Evolutionary conservation across 371 early-diverging fungal species (phyloP).

Genomic region (Lichtheimia ramosa): DNA sequence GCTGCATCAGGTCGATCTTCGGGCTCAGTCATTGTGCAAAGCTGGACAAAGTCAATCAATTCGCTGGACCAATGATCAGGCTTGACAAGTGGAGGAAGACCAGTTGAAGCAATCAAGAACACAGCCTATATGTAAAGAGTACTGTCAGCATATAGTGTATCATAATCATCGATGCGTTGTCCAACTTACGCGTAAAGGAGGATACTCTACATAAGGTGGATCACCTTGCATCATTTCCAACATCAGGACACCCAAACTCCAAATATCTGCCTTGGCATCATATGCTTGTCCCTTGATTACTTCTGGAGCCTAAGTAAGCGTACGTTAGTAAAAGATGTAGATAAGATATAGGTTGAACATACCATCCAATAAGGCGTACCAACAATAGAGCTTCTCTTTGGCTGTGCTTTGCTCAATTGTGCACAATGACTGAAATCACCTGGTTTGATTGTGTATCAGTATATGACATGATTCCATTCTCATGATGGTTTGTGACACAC

Average conservation of each 20-base stretch:
- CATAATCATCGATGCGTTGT: not conserved
- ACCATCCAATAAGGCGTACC: constrained; percentile 93
- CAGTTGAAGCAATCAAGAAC: constrained; percentile 64
- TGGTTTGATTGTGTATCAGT: constrained; percentile 15
- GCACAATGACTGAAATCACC: constrained; percentile 78
- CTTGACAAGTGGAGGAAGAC: constrained; percentile 52
- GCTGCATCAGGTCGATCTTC: constrained; percentile 33
- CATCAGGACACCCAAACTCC: constrained; percentile 83
- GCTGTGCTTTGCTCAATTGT: constrained; percentile 57
- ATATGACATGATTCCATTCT: constrained; percentile 61
- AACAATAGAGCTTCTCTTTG: constrained; percentile 68
- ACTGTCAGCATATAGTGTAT: not conserved
- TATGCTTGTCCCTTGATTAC: constrained; percentile 79
- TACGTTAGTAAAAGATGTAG: no score
- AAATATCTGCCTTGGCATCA: constrained; percentile 81
- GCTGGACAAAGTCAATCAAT: constrained; percentile 52
- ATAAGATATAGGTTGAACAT: not conserved
- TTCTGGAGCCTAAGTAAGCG: constrained; percentile 77
- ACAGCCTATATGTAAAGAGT: constrained; percentile 47
- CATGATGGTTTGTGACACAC: constrained; percentile 47
- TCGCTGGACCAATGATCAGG: constrained; percentile 53
- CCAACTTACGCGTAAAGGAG: constrained; percentile 57
- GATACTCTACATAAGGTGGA: constrained; percentile 72
- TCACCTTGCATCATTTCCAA: constrained; percentile 83
- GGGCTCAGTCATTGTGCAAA: constrained; percentile 33